Percentiles rank a stretch among this genome's conserved stretches.
Conservation (phyloP, 441 rosid species). For the Flueggea neowawraea region DNA sequence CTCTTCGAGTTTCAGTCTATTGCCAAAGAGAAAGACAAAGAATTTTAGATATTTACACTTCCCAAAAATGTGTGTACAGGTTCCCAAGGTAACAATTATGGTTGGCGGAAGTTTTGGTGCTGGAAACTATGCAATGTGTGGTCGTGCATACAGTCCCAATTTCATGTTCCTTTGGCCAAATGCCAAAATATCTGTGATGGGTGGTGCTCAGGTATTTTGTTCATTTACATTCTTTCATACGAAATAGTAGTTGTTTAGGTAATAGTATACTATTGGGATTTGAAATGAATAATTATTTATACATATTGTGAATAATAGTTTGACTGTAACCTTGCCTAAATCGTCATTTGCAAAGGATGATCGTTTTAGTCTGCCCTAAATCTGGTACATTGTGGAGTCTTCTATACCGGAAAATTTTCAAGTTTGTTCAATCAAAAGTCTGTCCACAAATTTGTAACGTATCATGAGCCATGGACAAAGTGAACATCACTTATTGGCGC, state of each 20-base stretch:
- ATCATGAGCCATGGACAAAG: too few relatives aligned
- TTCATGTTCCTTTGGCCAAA: constrained; percentile 98
- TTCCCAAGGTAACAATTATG: constrained; percentile 85
- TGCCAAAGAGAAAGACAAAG: not conserved
- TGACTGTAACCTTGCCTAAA: too few relatives aligned
- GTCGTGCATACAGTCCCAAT: constrained; percentile 90
- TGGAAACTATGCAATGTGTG: constrained; percentile 99
- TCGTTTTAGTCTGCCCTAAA: too few relatives aligned
- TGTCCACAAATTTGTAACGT: too few relatives aligned
- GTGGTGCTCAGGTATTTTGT: constrained; percentile 82
- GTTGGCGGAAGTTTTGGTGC: constrained; percentile 99
- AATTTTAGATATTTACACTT: not conserved
- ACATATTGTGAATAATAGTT: not conserved
- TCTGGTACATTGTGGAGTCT: too few relatives aligned
- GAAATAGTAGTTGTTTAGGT: not conserved
- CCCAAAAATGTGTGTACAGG: constrained; percentile 36
- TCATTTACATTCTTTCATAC: constrained; percentile 3
- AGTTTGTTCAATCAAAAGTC: too few relatives aligned
- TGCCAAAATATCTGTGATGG: constrained; percentile 94
- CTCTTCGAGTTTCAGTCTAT: not conserved
- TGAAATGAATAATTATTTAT: not conserved
- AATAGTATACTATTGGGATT: not conserved
- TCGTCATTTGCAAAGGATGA: too few relatives aligned
- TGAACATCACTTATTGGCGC: too few relatives aligned
- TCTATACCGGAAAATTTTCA: too few relatives aligned